Conservation (phyloP, 768 basidiomycete species). For the Russula dissimulans region DNA sequence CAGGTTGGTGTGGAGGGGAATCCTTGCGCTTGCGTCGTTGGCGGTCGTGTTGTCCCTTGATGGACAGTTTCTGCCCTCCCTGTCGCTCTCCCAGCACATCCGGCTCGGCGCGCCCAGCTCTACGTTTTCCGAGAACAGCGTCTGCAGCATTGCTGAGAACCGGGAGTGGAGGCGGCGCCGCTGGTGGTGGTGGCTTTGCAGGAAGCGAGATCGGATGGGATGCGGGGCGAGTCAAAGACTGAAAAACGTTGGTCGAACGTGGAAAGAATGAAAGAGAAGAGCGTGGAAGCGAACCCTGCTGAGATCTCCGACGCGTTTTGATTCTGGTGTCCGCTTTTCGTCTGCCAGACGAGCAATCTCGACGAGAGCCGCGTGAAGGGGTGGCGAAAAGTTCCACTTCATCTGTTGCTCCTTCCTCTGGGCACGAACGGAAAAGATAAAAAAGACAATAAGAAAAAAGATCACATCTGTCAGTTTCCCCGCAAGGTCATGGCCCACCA, state of each 20-base stretch:
- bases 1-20: not conserved
- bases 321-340: constrained; percentile 2
- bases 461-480: constrained; percentile 4
- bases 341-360: constrained; percentile 7
- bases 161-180: not conserved
- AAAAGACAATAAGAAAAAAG: not conserved
- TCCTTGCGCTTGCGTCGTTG: constrained; percentile 5
- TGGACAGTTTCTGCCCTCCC: constrained; percentile 1
- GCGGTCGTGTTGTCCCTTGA: constrained; percentile 8
- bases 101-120: not conserved
- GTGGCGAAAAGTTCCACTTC: constrained; percentile 10
- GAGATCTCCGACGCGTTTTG: constrained; percentile 14
- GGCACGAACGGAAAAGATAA: not conserved
- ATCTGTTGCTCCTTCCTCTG: constrained; percentile 14
- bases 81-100: not conserved
- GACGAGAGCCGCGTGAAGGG: constrained; percentile 5
- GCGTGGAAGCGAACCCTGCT: constrained; percentile 17
- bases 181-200: not conserved
- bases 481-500: constrained; percentile 13
- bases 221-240: not conserved
- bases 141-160: not conserved
- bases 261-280: not conserved
- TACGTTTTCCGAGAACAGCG: not conserved
- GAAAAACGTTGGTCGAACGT: not conserved
- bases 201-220: not conserved